These are phyloP conservation scores for Kalaharituber pfeilii DNA, from an alignment of 2,329 filamentous ascomycete species.

Conservation along the genomic window DNA sequence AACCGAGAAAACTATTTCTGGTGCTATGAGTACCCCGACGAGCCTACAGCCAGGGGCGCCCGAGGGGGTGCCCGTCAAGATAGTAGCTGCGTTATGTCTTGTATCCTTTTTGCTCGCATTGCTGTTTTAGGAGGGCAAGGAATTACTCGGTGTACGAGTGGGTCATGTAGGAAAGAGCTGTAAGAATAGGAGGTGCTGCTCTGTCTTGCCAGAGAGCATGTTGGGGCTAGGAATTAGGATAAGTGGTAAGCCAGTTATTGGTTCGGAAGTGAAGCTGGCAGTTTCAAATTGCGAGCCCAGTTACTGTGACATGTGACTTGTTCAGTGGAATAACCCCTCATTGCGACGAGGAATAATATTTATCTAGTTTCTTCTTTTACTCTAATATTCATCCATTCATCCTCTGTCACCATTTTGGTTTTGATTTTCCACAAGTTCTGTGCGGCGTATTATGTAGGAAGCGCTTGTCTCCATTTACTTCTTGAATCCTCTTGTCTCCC, in stretches of 20 bases:
- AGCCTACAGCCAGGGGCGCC: constrained; percentile 39
- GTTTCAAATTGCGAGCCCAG: too few relatives aligned
- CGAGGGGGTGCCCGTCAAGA: constrained; percentile 72
- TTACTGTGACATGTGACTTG: too few relatives aligned
- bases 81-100: constrained; percentile 68
- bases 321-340: neutral
- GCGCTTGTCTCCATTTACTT: neutral
- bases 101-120: constrained; percentile 88
- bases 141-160: neutral
- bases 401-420: constrained; percentile 14
- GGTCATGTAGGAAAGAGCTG: neutral
- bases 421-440: neutral
- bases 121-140: constrained; percentile 51
- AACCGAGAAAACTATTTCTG: neutral
- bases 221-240: too few relatives aligned
- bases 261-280: too few relatives aligned
- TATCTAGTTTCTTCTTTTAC: constrained; percentile 13
- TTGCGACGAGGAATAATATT: constrained; percentile 2
- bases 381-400: constrained; percentile 19
- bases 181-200: too few relatives aligned
- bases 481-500: too few relatives aligned
- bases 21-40: constrained; percentile 22
- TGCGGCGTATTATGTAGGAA: neutral
- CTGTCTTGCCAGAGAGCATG: too few relatives aligned
- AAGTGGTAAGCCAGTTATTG: too few relatives aligned